These are phyloP conservation scores for Penicillium expansum DNA, from an alignment of 2,329 filamentous ascomycete genomes.

Conservation along the genomic window DNA sequence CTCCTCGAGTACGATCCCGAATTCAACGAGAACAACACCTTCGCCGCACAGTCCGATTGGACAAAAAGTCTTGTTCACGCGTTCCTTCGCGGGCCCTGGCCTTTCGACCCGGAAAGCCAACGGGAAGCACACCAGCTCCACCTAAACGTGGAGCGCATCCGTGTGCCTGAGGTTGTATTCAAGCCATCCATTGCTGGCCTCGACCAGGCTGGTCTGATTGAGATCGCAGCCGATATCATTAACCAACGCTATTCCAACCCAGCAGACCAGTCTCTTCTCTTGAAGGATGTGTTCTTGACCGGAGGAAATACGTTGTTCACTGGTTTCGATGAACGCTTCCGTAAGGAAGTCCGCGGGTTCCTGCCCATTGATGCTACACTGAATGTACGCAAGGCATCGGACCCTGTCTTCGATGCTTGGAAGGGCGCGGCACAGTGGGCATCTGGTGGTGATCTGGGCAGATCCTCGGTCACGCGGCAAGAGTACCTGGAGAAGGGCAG, in stretches of 20 bases:
- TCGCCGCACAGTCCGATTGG: constrained; percentile 93
- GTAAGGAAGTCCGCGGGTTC: constrained; percentile 67
- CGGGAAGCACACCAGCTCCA: constrained; percentile 84
- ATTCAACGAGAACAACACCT: constrained; percentile 89
- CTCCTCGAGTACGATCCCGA: constrained; percentile 80
- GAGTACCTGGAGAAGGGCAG: constrained; percentile 90
- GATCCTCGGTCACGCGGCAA: constrained; percentile 68
- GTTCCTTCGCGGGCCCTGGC: constrained; percentile 82
- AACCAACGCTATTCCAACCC: constrained; percentile 68
- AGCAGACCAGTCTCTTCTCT: constrained; percentile 63
- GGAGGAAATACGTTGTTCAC: constrained; percentile 87
- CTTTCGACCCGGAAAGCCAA: constrained; percentile 77
- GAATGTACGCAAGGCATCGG: constrained; percentile 67
- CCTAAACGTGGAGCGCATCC: constrained; percentile 93
- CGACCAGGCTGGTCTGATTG: constrained; percentile 88
- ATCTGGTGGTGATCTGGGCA: constrained; percentile 54
- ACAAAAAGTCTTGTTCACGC: constrained; percentile 86
- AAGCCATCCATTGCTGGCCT: constrained; percentile 87
- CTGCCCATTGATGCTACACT: constrained; percentile 68
- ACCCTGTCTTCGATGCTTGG: constrained; percentile 87
- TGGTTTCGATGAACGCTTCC: constrained; percentile 80
- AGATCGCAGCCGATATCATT: constrained; percentile 87
- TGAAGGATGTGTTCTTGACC: constrained; percentile 87
- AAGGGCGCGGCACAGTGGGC: constrained; percentile 88
- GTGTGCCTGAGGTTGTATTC: constrained; percentile 89